phyloP scores from a whole-genome alignment of 1,284 basidiomycete genomes.

The Puccinia coronata region DNA sequence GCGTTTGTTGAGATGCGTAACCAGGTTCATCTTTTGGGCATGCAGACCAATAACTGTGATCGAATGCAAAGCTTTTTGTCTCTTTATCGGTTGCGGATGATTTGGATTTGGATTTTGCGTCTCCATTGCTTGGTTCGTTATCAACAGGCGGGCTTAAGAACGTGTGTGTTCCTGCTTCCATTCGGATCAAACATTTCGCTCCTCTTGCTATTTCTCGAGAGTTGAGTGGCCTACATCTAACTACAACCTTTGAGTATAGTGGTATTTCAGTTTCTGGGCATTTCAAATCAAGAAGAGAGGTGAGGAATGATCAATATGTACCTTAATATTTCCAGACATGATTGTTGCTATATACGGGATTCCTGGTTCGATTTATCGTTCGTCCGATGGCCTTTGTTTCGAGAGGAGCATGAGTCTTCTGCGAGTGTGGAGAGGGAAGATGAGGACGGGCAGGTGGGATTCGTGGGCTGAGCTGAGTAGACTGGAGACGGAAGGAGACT shows the following conservation, averaged over 20 bases:
- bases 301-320: background rate
- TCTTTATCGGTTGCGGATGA: constrained; percentile 27
- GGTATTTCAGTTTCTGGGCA: background rate
- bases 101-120: constrained; percentile 25
- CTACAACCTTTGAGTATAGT: constrained; percentile 34
- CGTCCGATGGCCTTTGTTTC: too few species aligned
- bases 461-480: too few species aligned
- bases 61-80: constrained; percentile 49
- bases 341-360: background rate
- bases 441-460: too few species aligned
- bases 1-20: constrained; percentile 88
- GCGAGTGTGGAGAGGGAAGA: too few species aligned
- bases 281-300: background rate
- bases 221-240: constrained; percentile 87
- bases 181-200: constrained; percentile 85
- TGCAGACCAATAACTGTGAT: constrained; percentile 68
- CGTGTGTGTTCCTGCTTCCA: constrained; percentile 81
- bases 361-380: too few species aligned
- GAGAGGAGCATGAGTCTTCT: too few species aligned
- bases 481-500: too few species aligned
- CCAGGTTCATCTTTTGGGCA: constrained; percentile 79
- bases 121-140: background rate
- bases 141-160: constrained; percentile 75
- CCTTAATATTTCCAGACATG: constrained; percentile 50
- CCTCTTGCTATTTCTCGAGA: constrained; percentile 83